Conservation (phyloP, 1,139 yeast species). For the Pichia sp. region DNA sequence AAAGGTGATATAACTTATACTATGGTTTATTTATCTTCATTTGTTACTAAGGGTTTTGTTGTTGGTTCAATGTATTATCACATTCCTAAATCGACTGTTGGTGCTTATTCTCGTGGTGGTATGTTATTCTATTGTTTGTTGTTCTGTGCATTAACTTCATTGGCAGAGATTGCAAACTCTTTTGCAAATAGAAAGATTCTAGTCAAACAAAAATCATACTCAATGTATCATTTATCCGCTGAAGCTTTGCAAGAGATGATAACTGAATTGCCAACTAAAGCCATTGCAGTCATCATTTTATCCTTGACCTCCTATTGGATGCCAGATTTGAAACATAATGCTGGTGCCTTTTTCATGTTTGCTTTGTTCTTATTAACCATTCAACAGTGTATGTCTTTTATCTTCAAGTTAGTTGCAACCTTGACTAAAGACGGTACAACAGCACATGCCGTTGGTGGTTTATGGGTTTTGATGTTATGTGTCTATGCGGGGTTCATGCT, state of each 20-base stretch:
- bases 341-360: conserved; percentile 48
- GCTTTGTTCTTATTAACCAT: conserved; percentile 34
- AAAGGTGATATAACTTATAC: conserved; percentile 37
- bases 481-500: conserved; percentile 51
- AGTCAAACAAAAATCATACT: conserved; percentile 47
- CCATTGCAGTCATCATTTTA: conserved; percentile 37
- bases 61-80: conserved; percentile 45
- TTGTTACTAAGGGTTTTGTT: conserved; percentile 42
- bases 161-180: conserved; percentile 44
- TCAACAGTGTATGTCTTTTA: conserved; percentile 35
- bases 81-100: conserved; percentile 34
- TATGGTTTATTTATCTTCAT: conserved; percentile 32
- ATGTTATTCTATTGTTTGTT: conserved; percentile 43
- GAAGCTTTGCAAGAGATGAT: conserved; percentile 42
- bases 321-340: conserved; percentile 39
- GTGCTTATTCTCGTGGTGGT: conserved; percentile 56
- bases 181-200: conserved; percentile 45
- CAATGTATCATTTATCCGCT: conserved; percentile 53
- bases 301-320: conserved; percentile 43
- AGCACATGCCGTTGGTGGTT: conserved; percentile 41
- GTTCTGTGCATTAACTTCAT: conserved; percentile 45
- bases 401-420: conserved; percentile 56
- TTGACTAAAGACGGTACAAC: conserved; percentile 46
- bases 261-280: conserved; percentile 40
- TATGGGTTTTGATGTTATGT: conserved; percentile 42